Percentiles rank a stretch among this genome's conserved stretches.
Evolutionary conservation across 75 land plant genomes (phyloP).

Genomic region (Chamaecyparis obtusa): DNA sequence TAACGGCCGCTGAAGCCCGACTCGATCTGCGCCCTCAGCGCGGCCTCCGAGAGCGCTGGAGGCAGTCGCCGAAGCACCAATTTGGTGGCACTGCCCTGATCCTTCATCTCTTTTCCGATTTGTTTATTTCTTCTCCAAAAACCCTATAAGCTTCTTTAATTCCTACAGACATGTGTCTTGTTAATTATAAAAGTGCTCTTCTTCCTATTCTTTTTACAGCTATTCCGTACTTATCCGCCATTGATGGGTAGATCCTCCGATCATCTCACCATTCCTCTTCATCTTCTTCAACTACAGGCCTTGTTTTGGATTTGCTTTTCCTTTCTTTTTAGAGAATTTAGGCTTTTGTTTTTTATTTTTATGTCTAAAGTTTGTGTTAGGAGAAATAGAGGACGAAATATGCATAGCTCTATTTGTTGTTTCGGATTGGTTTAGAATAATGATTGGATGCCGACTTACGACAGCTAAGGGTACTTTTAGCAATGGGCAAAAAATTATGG

Average conservation of each 20-base stretch:
- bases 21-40: conserved; percentile 33
- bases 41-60: conserved; percentile 22
- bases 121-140: not conserved
- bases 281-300: not conserved
- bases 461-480: not conserved
- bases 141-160: not conserved
- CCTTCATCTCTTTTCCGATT: conserved; percentile 23
- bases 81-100: conserved; percentile 35
- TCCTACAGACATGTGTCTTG: not conserved
- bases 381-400: not conserved
- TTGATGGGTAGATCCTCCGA: not conserved
- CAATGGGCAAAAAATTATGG: not conserved
- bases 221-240: not conserved
- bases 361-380: not conserved
- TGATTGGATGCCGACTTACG: not conserved
- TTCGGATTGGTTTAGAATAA: too few relatives aligned
- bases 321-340: not conserved
- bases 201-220: not conserved
- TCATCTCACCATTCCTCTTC: not conserved
- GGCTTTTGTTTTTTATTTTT: not conserved
- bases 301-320: not conserved
- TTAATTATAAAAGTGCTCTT: not conserved
- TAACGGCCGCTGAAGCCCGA: conserved; percentile 20
- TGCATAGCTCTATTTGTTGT: not conserved
- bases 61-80: conserved; percentile 45